Evolutionary conservation across 1,139 yeast species (phyloP).

Genomic region (Blastobotrys serpentis): DNA sequence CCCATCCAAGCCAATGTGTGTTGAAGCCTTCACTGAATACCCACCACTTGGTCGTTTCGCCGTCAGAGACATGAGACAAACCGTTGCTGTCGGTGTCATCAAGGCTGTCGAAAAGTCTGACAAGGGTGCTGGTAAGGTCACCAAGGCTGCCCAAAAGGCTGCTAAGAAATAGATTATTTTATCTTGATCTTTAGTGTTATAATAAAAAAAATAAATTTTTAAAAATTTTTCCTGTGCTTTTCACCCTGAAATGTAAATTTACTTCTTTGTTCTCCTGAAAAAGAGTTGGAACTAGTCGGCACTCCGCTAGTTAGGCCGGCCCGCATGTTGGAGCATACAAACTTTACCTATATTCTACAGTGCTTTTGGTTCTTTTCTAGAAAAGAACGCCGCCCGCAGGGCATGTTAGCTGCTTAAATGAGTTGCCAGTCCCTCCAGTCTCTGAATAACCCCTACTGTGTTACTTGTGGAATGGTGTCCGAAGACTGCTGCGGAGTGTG

Average conservation of each 20-base stretch:
- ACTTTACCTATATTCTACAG: too few relatives aligned
- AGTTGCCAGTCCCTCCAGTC: too few relatives aligned
- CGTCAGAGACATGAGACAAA: conserved; percentile 99
- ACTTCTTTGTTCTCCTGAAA: too few relatives aligned
- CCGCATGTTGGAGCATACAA: too few relatives aligned
- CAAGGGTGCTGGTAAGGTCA: conserved; percentile 92
- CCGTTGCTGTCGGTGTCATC: conserved; percentile 99
- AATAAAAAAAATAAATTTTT: conserved; percentile 10
- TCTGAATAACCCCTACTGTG: too few relatives aligned
- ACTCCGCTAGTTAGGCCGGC: too few relatives aligned
- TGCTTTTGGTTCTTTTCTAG: too few relatives aligned
- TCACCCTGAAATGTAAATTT: neutral
- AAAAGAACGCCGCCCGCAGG: too few relatives aligned
- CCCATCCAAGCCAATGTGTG: conserved; percentile 97
- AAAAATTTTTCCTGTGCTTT: neutral
- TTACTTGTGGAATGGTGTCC: too few relatives aligned
- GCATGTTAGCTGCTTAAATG: too few relatives aligned
- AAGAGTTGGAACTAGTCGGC: too few relatives aligned
- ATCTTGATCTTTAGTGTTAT: conserved; percentile 13
- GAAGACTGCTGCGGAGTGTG: too few relatives aligned
- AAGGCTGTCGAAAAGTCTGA: conserved; percentile 95
- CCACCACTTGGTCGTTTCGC: conserved; percentile 99
- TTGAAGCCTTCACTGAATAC: conserved; percentile 94
- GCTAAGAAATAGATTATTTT: conserved; percentile 75
- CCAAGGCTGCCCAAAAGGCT: conserved; percentile 99